Evolutionary conservation across 768 basidiomycete species (phyloP).

Genomic region (Psilocybe subaeruginosa): DNA sequence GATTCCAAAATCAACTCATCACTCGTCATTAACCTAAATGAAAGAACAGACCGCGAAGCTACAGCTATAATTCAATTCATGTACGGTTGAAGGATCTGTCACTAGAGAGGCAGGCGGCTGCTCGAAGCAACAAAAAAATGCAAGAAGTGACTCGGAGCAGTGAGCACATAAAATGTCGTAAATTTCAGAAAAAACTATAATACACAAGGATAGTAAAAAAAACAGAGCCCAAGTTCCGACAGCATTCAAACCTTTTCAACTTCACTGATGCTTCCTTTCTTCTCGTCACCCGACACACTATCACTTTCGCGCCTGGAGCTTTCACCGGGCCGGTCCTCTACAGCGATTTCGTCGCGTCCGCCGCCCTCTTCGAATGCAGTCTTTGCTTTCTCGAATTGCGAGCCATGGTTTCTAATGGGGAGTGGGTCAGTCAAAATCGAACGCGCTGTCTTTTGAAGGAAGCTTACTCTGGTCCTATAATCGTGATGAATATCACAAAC

Average conservation of each 20-base stretch:
- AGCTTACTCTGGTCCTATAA: conserved; percentile 76
- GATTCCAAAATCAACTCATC: too few relatives aligned
- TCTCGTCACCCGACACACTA: conserved; percentile 8
- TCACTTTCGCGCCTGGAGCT: conserved; percentile 7
- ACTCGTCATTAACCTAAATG: too few relatives aligned
- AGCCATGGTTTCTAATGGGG: conserved; percentile 61
- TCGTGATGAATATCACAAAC: conserved; percentile 74
- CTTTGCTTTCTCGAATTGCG: conserved; percentile 85
- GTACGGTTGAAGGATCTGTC: too few relatives aligned
- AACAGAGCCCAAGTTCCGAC: neutral
- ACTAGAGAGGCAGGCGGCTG: too few relatives aligned
- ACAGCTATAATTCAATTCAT: too few relatives aligned
- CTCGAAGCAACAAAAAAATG: too few relatives aligned
- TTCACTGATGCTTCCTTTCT: neutral
- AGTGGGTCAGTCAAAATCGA: neutral
- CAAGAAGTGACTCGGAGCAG: too few relatives aligned
- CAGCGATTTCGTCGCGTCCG: conserved; percentile 40
- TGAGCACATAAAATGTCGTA: too few relatives aligned
- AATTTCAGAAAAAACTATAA: neutral
- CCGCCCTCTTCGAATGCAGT: conserved; percentile 81
- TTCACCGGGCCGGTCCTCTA: neutral
- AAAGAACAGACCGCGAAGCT: too few relatives aligned
- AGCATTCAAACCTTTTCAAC: neutral
- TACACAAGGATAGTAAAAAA: neutral
- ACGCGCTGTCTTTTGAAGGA: neutral